Conservation (phyloP, 2,329 filamentous ascomycete genomes). For the Leptographium lundbergii region DNA sequence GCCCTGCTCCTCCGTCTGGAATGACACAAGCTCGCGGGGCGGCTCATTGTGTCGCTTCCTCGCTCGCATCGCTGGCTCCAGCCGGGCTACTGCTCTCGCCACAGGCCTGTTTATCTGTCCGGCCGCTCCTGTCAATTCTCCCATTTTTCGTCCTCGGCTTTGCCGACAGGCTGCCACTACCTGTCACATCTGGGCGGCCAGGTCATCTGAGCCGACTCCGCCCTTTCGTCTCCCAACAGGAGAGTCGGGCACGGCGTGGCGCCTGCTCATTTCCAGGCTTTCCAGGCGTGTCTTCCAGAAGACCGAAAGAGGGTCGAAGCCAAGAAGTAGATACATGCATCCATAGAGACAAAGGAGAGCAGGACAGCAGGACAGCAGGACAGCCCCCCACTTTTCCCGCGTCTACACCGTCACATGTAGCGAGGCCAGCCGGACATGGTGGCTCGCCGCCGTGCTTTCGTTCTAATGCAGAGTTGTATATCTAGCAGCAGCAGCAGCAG, state of each 20-base stretch:
- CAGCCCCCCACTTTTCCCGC: not conserved
- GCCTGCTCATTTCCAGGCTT: not conserved
- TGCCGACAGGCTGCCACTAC: not conserved
- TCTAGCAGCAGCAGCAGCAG: not conserved
- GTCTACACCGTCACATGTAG: not conserved
- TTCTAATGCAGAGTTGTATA: not conserved
- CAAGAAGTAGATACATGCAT: not conserved
- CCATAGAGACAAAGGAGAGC: not conserved
- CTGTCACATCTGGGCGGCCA: slow-evolving; percentile 6
- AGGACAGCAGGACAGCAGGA: not conserved
- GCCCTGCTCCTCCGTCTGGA: too few species aligned
- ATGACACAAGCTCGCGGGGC: too few species aligned
- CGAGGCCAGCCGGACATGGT: not conserved
- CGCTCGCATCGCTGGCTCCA: too few species aligned
- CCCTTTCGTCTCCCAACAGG: not conserved
- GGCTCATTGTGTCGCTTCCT: too few species aligned
- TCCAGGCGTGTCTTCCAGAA: not conserved
- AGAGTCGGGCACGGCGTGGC: not conserved
- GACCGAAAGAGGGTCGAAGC: not conserved
- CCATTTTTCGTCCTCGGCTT: not conserved
- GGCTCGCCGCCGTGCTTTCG: not conserved
- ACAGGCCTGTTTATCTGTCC: not conserved
- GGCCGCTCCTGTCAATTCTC: not conserved
- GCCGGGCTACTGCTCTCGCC: too few species aligned
- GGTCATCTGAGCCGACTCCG: not conserved